phyloP scores from a whole-genome alignment of 2,329 filamentous ascomycete genomes.

The Beauveria australis region DNA sequence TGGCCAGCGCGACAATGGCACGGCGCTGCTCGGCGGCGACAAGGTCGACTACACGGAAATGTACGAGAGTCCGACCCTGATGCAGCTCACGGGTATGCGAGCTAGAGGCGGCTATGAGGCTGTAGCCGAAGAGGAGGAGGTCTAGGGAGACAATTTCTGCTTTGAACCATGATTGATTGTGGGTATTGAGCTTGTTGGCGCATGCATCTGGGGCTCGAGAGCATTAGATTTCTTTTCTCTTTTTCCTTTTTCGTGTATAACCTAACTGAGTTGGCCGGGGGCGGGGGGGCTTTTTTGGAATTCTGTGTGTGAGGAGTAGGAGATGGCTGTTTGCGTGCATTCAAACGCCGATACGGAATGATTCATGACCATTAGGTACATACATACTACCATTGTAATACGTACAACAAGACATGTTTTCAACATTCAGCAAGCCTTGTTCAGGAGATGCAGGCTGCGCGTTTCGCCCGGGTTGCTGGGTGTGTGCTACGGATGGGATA shows the following conservation, averaged over 20 bases:
- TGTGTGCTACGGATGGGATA: not conserved
- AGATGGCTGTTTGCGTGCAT: not conserved
- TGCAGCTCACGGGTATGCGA: slow-evolving; percentile 46
- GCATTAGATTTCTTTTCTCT: not conserved
- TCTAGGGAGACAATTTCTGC: not conserved
- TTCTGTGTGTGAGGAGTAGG: not conserved
- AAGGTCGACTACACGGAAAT: slow-evolving; percentile 78
- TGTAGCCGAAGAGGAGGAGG: slow-evolving; percentile 45
- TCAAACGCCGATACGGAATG: not conserved
- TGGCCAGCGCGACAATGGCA: slow-evolving; percentile 63
- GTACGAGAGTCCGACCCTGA: slow-evolving; percentile 74
- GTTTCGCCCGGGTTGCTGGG: not conserved
- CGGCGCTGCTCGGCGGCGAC: slow-evolving; percentile 68
- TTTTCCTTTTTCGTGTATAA: not conserved
- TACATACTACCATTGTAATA: slow-evolving; percentile 6
- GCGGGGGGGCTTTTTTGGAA: not conserved
- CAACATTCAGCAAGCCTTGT: no score
- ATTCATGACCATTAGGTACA: slow-evolving; percentile 9
- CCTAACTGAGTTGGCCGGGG: not conserved
- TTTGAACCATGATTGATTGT: not conserved
- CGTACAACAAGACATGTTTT: not conserved
- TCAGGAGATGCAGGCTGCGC: no score
- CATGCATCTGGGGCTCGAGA: not conserved
- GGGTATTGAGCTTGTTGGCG: not conserved
- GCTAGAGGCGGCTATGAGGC: slow-evolving; percentile 53